Evolutionary conservation across 352 stramenopile genomes (phyloP).

Genomic region (Globisporangium nunn): DNA sequence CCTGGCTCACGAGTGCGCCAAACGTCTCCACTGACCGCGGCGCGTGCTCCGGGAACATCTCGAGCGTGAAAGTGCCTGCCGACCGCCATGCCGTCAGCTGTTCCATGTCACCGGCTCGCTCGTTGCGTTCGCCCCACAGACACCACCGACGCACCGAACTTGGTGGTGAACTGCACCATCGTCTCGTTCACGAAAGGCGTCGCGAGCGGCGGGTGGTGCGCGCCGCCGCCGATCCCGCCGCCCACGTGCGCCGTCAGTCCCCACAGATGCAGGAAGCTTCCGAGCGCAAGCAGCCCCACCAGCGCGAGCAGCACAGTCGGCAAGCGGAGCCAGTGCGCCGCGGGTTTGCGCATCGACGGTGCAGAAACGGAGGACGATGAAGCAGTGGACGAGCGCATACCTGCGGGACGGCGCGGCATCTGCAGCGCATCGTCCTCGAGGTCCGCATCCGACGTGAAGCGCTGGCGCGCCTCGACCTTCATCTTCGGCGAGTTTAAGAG

Average conservation of each 20-base stretch:
- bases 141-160: constrained; percentile 34
- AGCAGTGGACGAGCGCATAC: not conserved
- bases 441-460: constrained; percentile 22
- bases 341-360: constrained; percentile 1
- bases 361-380: not conserved
- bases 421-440: constrained; percentile 11
- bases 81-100: no score
- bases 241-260: constrained; percentile 34
- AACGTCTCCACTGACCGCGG: constrained; percentile 71
- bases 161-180: constrained; percentile 79
- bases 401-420: not conserved
- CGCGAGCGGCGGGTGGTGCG: constrained; percentile 33
- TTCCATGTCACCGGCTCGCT: no score
- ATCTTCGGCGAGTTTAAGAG: not conserved
- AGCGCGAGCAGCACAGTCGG: constrained; percentile 34
- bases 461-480: constrained; percentile 10
- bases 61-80: constrained; percentile 59
- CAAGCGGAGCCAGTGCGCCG: constrained; percentile 26
- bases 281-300: constrained; percentile 44
- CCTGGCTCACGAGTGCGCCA: constrained; percentile 48
- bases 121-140: no score
- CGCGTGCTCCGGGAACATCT: constrained; percentile 74
- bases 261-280: constrained; percentile 57
- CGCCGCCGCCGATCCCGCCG: constrained; percentile 12
- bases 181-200: constrained; percentile 72